Conservation (phyloP, 805 yeast genomes). For the Ogataea paraovalis region DNA sequence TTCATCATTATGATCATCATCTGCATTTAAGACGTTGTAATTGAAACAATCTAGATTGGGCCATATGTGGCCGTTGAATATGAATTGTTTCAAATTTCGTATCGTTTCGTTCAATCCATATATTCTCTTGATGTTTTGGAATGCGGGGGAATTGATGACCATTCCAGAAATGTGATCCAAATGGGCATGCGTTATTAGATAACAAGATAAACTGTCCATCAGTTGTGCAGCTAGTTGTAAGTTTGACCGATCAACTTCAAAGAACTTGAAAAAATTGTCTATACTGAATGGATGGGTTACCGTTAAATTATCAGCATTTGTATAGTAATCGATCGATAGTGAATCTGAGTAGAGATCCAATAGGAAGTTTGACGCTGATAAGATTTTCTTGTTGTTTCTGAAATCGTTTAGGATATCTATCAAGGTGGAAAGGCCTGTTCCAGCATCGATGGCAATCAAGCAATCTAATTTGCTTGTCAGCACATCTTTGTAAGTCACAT, state of each 20-base stretch:
- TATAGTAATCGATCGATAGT: conserved; percentile 5
- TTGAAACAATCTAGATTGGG: conserved; percentile 52
- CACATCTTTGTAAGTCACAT: conserved; percentile 38
- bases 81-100: conserved; percentile 44
- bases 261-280: conserved; percentile 2
- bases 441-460: conserved; percentile 71
- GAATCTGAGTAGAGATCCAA: conserved; percentile 17
- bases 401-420: conserved; percentile 32
- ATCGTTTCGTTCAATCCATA: conserved; percentile 54
- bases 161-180: conserved; percentile 74
- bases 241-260: conserved; percentile 2
- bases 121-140: conserved; percentile 37
- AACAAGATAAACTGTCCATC: conserved; percentile 36
- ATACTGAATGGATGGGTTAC: conserved; percentile 6
- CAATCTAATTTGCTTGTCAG: conserved; percentile 26
- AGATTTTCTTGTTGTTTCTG: background rate
- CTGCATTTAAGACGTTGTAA: conserved; percentile 14
- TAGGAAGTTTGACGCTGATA: conserved; percentile 8
- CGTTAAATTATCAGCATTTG: conserved; percentile 4
- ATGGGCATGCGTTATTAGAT: conserved; percentile 76
- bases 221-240: conserved; percentile 21
- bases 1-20: too few species aligned
- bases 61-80: conserved; percentile 80
- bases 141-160: conserved; percentile 66
- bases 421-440: conserved; percentile 62